Base-by-base conservation (phyloP, 257 asterid species). In the Solanum pinnatisectum region DNA sequence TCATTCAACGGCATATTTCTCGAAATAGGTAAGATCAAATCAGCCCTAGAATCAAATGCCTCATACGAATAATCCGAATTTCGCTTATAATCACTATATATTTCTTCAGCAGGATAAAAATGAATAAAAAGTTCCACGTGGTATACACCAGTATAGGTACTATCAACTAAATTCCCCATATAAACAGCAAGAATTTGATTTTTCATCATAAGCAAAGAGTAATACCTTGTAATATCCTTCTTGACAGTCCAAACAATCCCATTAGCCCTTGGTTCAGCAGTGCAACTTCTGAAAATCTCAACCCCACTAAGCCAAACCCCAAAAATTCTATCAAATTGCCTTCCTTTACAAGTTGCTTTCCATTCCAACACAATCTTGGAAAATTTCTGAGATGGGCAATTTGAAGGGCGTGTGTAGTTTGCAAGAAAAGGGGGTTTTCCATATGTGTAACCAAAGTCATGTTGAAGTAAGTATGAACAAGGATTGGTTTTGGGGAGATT, bases 261-360 rank as follows among this genome's bases (percentile, higher is more conserved):
- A 74, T 76, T 87, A 10, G 84, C 18, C 56, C 56, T 88, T n/a
- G 94, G 99, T 89, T 96, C 99, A 32, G 98, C 98, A 25, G 98
- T 92, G 89, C 99, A 96, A 89, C 98, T 94, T 40, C 99, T 89
- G 32, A 96, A 93, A 63, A 96, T 78, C 95, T 96, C 99, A 60
- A 93, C 98, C 86, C 99, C 99, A 76, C 95, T 92, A n/a, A 96
- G 89, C 99, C 99, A 96, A 84, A 96, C 91, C 32, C 99, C 98
- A 85, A 96, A 94, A 67, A 95, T 96, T 11, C 99, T 79, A 83
- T 96, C 99, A 88, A 95, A 95, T 86, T 96, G 98, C 44, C 97
- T 87, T 20, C 99, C 99, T 84, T 92, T 90, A 92, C 93, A 83
- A 0, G 98, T 87, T 3, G 98, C 95, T 9, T 88, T 92, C 98